Evolutionary conservation across 805 yeast species (phyloP).

Genomic region (Zygoascus ofunaensis): DNA sequence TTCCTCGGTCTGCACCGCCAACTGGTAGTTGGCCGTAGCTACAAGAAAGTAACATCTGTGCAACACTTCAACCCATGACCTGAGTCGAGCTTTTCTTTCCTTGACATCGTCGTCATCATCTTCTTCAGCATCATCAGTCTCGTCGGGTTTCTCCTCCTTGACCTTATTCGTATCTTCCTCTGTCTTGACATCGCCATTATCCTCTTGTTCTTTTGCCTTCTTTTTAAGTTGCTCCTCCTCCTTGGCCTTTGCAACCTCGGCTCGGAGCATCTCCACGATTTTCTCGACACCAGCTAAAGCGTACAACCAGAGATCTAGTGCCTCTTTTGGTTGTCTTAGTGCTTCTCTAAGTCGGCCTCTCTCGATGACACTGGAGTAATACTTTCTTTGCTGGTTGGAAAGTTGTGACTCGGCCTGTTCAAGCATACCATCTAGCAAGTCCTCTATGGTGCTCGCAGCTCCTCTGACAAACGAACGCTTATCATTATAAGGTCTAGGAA

Average conservation of each 20-base stretch:
- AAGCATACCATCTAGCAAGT: slow-evolving; percentile 58
- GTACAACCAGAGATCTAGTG: slow-evolving; percentile 39
- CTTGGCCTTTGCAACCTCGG: slow-evolving; percentile 10
- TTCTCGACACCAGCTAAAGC: slow-evolving; percentile 25
- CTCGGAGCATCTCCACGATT: slow-evolving; percentile 17
- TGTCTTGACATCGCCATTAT: slow-evolving; percentile 15
- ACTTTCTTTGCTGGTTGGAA: slow-evolving; percentile 39
- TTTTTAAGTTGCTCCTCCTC: slow-evolving; percentile 12
- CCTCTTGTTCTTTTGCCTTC: slow-evolving; percentile 10
- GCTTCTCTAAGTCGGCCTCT: slow-evolving; percentile 65
- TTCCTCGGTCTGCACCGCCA: slow-evolving; percentile 24
- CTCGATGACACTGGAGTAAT: slow-evolving; percentile 40
- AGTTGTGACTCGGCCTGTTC: slow-evolving; percentile 45
- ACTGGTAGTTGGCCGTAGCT: slow-evolving; percentile 64
- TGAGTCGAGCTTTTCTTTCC: slow-evolving; percentile 12
- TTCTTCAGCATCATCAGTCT: slow-evolving; percentile 13
- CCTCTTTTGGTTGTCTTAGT: slow-evolving; percentile 40
- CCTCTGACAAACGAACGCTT: slow-evolving; percentile 25
- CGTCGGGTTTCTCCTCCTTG: slow-evolving; percentile 19
- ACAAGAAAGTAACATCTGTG: slow-evolving; percentile 74
- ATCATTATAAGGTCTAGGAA: slow-evolving; percentile 38
- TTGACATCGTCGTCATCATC: slow-evolving; percentile 11
- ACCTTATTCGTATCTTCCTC: slow-evolving; percentile 14
- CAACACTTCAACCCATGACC: slow-evolving; percentile 48
- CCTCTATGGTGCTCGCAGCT: slow-evolving; percentile 46